phyloP scores from a whole-genome alignment of 2,329 filamentous ascomycete genomes.

The Pseudomassariella vexata region DNA sequence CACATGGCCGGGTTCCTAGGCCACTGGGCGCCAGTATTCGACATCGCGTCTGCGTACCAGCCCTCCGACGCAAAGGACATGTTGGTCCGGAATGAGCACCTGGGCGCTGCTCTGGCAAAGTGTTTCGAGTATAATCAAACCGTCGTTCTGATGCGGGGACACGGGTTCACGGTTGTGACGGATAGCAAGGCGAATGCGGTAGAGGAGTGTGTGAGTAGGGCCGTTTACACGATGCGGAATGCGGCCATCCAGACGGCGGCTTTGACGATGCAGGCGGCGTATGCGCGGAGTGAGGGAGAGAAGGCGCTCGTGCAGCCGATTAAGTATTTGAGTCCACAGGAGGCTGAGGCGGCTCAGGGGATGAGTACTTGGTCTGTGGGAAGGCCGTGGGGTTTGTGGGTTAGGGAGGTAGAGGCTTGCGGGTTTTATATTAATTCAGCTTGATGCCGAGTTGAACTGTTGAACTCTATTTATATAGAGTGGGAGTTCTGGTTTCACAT shows the following conservation, averaged over 20 bases:
- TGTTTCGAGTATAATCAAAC: conserved; percentile 23
- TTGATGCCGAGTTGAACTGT: not conserved
- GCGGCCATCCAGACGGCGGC: conserved; percentile 34
- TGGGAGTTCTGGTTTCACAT: too few relatives aligned
- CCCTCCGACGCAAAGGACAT: conserved; percentile 26
- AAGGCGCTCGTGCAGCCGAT: conserved; percentile 5
- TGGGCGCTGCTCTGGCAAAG: conserved; percentile 27
- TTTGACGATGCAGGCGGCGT: conserved; percentile 13
- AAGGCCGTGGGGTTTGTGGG: conserved; percentile 5
- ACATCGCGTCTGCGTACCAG: conserved; percentile 21
- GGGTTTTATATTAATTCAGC: conserved; percentile 6
- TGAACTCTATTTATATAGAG: too few relatives aligned
- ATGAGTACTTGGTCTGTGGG: conserved; percentile 4
- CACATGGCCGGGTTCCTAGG: conserved; percentile 40
- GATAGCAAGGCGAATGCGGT: conserved; percentile 24
- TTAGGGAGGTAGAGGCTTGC: conserved; percentile 5
- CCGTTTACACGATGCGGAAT: conserved; percentile 37
- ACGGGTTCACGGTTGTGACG: conserved; percentile 36
- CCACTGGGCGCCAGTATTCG: conserved; percentile 23
- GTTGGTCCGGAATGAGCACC: conserved; percentile 27
- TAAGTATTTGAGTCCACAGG: conserved; percentile 6
- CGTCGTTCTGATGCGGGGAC: conserved; percentile 38
- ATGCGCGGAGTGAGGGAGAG: conserved; percentile 4
- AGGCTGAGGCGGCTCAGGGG: conserved; percentile 4
- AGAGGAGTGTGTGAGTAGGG: conserved; percentile 32